These are phyloP conservation scores for Cokeromyces recurvatus DNA, from an alignment of 371 early-diverging fungal species.

Conservation along the genomic window DNA sequence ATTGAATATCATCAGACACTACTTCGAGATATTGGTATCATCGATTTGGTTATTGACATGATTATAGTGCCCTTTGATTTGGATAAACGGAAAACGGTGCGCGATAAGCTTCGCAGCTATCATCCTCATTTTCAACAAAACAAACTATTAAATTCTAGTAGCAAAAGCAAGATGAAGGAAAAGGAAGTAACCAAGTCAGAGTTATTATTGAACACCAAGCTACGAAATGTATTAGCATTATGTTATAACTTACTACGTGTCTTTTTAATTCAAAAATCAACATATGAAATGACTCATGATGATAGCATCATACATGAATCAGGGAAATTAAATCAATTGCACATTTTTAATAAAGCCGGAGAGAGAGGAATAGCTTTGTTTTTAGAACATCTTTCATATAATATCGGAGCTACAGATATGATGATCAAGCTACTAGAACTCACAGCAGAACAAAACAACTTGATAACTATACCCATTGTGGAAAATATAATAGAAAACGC, in stretches of 20 bases:
- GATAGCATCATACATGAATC: not conserved
- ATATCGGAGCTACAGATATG: constrained; percentile 27
- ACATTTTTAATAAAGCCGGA: constrained; percentile 17
- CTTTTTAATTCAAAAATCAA: constrained; percentile 17
- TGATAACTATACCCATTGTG: not conserved
- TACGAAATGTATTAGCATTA: constrained; percentile 17
- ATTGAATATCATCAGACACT: constrained; percentile 44
- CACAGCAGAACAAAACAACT: not conserved
- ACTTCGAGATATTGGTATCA: constrained; percentile 46
- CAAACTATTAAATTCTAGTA: no score
- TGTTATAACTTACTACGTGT: constrained; percentile 30
- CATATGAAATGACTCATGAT: constrained; percentile 5
- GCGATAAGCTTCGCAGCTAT: not conserved
- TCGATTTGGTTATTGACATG: constrained; percentile 37
- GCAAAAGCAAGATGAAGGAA: not conserved
- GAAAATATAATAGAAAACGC: constrained; percentile 3
- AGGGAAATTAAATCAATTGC: constrained; percentile 15
- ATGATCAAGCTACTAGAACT: constrained; percentile 13
- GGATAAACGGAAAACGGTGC: constrained; percentile 22
- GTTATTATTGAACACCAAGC: not conserved
- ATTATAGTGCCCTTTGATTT: constrained; percentile 42
- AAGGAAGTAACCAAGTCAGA: not conserved
- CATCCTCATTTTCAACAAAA: not conserved
- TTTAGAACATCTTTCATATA: constrained; percentile 21
- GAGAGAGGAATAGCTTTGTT: constrained; percentile 25